Base-by-base conservation (phyloP, 257 asterid species). In the Fraxinus cuspidata region DNA sequence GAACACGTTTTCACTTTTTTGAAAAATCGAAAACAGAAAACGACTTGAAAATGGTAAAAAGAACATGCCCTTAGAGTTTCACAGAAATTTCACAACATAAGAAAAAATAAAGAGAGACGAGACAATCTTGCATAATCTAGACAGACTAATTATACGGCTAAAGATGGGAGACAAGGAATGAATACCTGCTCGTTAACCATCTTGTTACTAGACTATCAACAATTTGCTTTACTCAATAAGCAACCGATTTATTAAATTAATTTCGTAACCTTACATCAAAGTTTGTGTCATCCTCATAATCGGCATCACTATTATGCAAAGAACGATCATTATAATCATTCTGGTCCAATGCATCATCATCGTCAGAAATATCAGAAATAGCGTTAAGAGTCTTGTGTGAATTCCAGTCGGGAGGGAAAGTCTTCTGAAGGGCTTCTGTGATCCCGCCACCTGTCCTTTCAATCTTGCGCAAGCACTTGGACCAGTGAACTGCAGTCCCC, bases 401-500 rank as follows among this genome's bases (percentile, higher is more conserved):
- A 76, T 87, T 93, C 99, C 99, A 96, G 72, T 96, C 99, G 0
- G 99, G 98, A 3, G 99, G 99, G 83, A 96, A 96, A 0, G 96
- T 93, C 86, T 84, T 96, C 85, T 96, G 99, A 72, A 96, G 92
- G 82, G 96, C 92, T 82, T 96, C 97, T 0, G 98, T 96, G 29
- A 96, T 85, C 73, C 72, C 82, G 4, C 98, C 99, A 16, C 99
- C 99, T 0, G 88, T 79, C 66, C 90, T 77, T 75, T 96, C 99
- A 21, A 96, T 93, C 86, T 90, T 92, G 63, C 88, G 89, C 66
- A 96, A 72, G 86, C 97, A 89, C 84, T 77, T 92, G 0, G 96
- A 93, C 99, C 99, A 96, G 84, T 92, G 97, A 79, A 96, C 98
- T 0, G 99, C 99, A 4, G 99, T 96, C 40, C 97, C 98, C 98